Evolutionary conservation across 2,329 filamentous ascomycete species (phyloP).

Genomic region (Pestalotiopsis sp.): DNA sequence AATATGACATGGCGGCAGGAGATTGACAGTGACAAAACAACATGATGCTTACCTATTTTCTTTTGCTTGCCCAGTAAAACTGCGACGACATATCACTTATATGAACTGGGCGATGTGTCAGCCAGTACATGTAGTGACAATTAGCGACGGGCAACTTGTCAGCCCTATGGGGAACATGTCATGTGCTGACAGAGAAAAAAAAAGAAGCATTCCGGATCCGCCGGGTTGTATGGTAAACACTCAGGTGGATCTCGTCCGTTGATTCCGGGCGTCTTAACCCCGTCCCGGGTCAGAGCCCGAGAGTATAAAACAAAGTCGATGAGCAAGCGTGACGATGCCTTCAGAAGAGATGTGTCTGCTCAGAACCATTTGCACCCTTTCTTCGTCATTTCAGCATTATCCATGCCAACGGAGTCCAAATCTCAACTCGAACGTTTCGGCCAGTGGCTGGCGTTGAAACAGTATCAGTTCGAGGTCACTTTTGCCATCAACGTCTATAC

Average conservation of each 20-base stretch:
- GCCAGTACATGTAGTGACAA: not conserved
- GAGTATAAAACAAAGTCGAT: not conserved
- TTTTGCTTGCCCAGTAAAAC: too few relatives aligned
- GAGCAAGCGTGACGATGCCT: not conserved
- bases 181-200: not conserved
- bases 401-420: not conserved
- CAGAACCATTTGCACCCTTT: not conserved
- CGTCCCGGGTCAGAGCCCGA: not conserved
- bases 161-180: not conserved
- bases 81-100: not conserved
- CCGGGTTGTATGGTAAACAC: not conserved
- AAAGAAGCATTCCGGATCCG: not conserved
- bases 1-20: too few relatives aligned
- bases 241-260: not conserved
- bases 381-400: not conserved
- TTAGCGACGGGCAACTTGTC: not conserved
- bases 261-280: not conserved
- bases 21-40: too few relatives aligned
- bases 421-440: not conserved
- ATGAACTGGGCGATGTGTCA: not conserved
- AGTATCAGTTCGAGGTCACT: constrained; percentile 3
- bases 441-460: not conserved
- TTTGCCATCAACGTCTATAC: constrained; percentile 10
- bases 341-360: not conserved
- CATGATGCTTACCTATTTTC: too few relatives aligned